Conservation (phyloP, 148 eudicot genomes). For the Hydrangea macrophylla region DNA sequence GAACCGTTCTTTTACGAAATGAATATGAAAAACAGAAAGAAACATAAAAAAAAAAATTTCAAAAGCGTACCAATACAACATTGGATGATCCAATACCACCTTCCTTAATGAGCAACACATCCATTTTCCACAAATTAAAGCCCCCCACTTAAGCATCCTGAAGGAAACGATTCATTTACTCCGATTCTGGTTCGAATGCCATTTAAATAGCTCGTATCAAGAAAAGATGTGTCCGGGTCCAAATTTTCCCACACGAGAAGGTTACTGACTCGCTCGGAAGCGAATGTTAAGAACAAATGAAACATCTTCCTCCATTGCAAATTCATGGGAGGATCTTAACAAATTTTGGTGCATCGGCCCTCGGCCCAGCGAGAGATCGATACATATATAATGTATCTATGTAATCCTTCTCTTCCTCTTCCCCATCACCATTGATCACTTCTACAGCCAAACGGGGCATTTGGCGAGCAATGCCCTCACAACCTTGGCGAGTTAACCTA, state of each 20-base stretch:
- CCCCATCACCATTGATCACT: constrained; percentile 33
- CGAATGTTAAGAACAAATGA: constrained; percentile 1
- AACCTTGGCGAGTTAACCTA: constrained; percentile 54
- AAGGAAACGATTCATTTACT: constrained; percentile 5
- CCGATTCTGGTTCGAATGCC: constrained; percentile 1
- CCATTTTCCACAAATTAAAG: constrained; percentile 10
- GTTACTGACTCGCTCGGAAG: neutral
- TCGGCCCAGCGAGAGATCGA: constrained; percentile 71
- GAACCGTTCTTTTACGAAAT: constrained; percentile 33
- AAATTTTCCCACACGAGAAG: neutral
- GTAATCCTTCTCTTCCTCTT: constrained; percentile 36
- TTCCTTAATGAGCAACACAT: constrained; percentile 14
- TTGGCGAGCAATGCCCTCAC: constrained; percentile 46
- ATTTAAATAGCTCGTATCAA: constrained; percentile 20
- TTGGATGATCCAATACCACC: constrained; percentile 29
- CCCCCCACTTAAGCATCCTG: constrained; percentile 7
- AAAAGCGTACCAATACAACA: constrained; percentile 25
- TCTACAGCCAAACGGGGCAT: constrained; percentile 65
- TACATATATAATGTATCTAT: constrained; percentile 64
- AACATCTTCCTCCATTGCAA: constrained; percentile 4
- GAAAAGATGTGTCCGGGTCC: constrained; percentile 8
- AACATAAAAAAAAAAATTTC: constrained; percentile 14
- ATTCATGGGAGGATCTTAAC: constrained; percentile 52
- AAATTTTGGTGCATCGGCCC: constrained; percentile 54
- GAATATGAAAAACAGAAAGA: constrained; percentile 34